Evolutionary conservation across 2,329 filamentous ascomycete genomes (phyloP).

Genomic region (Aspergillus fructus): DNA sequence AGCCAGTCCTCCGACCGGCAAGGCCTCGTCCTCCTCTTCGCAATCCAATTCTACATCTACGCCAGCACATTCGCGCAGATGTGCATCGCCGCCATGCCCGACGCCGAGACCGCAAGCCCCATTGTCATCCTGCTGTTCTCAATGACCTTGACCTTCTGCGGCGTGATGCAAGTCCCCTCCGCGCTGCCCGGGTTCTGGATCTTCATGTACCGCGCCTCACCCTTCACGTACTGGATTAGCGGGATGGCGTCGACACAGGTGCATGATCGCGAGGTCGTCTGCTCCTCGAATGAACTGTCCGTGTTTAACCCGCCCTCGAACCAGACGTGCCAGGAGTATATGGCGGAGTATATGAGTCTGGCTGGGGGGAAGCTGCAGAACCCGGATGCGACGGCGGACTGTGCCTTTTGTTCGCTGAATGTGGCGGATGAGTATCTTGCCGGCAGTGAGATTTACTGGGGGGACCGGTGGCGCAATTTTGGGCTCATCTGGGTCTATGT

Average conservation of each 20-base stretch:
- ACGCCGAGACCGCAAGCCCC: constrained; percentile 72
- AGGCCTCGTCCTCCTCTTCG: constrained; percentile 64
- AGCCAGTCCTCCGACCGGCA: neutral
- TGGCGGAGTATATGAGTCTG: constrained; percentile 50
- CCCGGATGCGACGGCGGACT: constrained; percentile 48
- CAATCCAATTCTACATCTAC: constrained; percentile 75
- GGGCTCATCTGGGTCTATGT: constrained; percentile 62
- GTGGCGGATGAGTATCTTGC: constrained; percentile 42
- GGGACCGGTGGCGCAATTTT: constrained; percentile 66
- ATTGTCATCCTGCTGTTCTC: constrained; percentile 74
- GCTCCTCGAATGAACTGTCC: constrained; percentile 68
- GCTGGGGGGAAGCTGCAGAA: constrained; percentile 58
- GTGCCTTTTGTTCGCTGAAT: constrained; percentile 48
- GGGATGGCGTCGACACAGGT: constrained; percentile 72
- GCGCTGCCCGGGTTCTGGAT: constrained; percentile 67
- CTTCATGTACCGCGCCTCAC: constrained; percentile 60
- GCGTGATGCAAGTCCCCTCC: constrained; percentile 66
- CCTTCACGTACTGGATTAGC: constrained; percentile 51
- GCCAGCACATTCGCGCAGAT: constrained; percentile 78
- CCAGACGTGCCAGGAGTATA: constrained; percentile 61
- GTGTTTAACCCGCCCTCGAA: constrained; percentile 60
- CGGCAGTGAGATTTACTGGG: constrained; percentile 50
- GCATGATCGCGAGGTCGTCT: constrained; percentile 64
- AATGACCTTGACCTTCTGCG: constrained; percentile 76
- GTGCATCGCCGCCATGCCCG: constrained; percentile 70